A percentile compares a stretch with the other conserved stretches of the same genome.
phyloP scores from a whole-genome alignment of 78 protist species.

The Chrysochromulina tobinii region DNA sequence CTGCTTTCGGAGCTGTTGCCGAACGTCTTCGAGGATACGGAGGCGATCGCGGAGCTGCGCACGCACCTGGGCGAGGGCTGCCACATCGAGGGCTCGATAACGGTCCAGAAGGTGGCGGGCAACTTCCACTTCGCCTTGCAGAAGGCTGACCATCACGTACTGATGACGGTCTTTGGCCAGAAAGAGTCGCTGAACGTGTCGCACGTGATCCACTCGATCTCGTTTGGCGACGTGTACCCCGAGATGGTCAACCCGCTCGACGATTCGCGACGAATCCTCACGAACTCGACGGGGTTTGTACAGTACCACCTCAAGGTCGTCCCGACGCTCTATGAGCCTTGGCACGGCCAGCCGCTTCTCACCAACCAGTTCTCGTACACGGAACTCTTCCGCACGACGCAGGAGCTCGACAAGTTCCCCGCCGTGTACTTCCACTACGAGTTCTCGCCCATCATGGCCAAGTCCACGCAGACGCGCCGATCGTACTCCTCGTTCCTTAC shows the following conservation, averaged over 20 bases:
- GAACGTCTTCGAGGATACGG: background rate
- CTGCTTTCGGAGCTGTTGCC: background rate
- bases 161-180: background rate
- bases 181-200: background rate
- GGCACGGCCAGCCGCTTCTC: background rate
- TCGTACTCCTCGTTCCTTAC: background rate
- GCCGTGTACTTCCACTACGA: conserved; percentile 13
- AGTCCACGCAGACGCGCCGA: background rate
- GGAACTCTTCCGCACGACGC: background rate
- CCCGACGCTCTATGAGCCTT: background rate
- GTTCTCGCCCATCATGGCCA: conserved; percentile 20
- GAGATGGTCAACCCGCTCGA: conserved; percentile 19
- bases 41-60: background rate
- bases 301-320: background rate
- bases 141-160: background rate
- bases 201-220: background rate
- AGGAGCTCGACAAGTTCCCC: background rate
- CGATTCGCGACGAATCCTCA: background rate
- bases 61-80: conserved; percentile 10
- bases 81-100: background rate
- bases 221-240: background rate
- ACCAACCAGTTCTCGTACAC: conserved; percentile 4
- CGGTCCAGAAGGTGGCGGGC: background rate
- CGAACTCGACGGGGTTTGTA: background rate
- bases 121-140: background rate